Base-by-base conservation (phyloP, 2,329 filamentous ascomycete species). In the Ceratocystis ficicola region DNA sequence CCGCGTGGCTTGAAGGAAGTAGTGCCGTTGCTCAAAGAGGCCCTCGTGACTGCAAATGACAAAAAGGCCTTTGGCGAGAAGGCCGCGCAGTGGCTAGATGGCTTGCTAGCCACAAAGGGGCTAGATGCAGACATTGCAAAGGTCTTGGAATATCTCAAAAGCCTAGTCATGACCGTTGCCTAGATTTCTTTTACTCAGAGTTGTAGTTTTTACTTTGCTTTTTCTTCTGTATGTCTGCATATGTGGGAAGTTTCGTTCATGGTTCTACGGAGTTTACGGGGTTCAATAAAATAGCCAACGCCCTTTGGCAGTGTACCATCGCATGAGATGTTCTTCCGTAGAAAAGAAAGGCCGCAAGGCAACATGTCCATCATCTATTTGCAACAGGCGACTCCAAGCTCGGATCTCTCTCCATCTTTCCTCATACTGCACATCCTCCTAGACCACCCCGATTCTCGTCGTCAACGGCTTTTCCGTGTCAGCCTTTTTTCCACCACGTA, bases 1-100 rank as follows among this genome's bases (percentile, higher is more conserved):
- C 88, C 91, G 5, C 78, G 80, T 52, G 87, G 85, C 61, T 76
- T 96, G 68, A 83, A 85, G 62, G 79, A 83, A 67, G 81, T 85
- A 6, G 77, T 96, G 64, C 77, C 80, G 1, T 78, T 80, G 59
- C 74, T 96, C 68, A 86, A 82, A 71, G 77, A 74, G 25, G 76
- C 76, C 3, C 67, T 81, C 65, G 75, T 76, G 36, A 74, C 72
- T 12, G 80, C 78, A 1, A 76, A 76, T 22, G 77, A 84, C 70
- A 79, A 75, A 71, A 69, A 71, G 10, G 74, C 70, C 60, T 72
- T 87, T 62, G 74, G 76, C 17, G 75, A 73, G 67, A 85, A 81
- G 74, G 79, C 80, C 1, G 73, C 72, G 12, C 73, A 72, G 1
- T 87, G 84, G 84, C 77, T 86, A 66, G 77, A 83, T 63, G 73